Conservation (phyloP, 257 asterid species). For the Knoxia roxburghii region DNA sequence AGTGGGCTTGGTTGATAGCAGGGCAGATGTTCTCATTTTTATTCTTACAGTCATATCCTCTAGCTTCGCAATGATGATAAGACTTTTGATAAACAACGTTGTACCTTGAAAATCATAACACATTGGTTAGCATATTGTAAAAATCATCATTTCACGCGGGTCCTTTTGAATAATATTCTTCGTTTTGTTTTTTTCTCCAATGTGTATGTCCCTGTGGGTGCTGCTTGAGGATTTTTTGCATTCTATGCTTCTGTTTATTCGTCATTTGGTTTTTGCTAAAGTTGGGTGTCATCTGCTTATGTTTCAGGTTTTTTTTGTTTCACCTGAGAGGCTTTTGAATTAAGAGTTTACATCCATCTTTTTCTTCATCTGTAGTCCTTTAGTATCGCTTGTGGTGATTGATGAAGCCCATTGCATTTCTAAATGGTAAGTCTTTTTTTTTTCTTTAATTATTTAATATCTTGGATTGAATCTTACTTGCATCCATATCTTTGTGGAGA, state of each 20-base stretch:
- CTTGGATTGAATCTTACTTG: neutral
- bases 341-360: slow-evolving; percentile 64
- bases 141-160: too few species aligned
- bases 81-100: too few species aligned
- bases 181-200: neutral
- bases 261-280: neutral
- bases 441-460: neutral
- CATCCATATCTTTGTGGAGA: neutral
- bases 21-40: neutral
- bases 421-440: slow-evolving; percentile 76
- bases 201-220: neutral
- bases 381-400: slow-evolving; percentile 75
- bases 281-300: slow-evolving; percentile 12
- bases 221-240: neutral
- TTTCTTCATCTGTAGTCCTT: slow-evolving; percentile 29
- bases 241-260: neutral
- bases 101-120: too few species aligned
- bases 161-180: too few species aligned
- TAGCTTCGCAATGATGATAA: too few species aligned
- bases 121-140: too few species aligned
- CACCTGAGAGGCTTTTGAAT: slow-evolving; percentile 94
- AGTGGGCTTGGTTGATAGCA: neutral
- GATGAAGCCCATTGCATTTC: slow-evolving; percentile 99
- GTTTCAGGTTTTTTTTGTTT: slow-evolving; percentile 85
- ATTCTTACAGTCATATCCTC: neutral